Base-by-base conservation (phyloP, 1,284 basidiomycete species). In the Puccinia horiana region DNA sequence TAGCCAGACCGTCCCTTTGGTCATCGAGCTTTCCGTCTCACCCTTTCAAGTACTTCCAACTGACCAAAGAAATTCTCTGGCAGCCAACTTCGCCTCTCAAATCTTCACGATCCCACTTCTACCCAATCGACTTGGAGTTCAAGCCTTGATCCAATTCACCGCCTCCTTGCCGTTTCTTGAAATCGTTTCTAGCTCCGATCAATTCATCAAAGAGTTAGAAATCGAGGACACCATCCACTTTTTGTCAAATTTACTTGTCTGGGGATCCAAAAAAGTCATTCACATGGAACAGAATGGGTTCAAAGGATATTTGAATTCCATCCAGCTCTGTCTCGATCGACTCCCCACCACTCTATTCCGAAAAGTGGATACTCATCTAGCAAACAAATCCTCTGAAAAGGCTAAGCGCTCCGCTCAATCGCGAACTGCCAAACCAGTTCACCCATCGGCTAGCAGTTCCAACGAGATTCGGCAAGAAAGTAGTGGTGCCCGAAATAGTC, bases 61-160 rank as follows among this genome's bases (percentile, higher is more conserved):
- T 40, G 56, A 63, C n/a, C 37, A 65, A 44, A 26, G 37, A 16
- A 42, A 26, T 54, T 18, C 42, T 29, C 52, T 56, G 12, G 49
- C 54, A 23, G 40, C 26, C 20, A 32, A 35, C 35, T 80, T 80
- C 58, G 37, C 58, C 54, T 2, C 52, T 54, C 70, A 81, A 32
- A 81, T 81, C 47, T 81, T 81, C 20, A 73, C 79, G 12, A 81
- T 81, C 56, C 70, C 79, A 52, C 54, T 58, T 6, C 56, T 81
- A 18, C 79, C 79, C 18, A 81, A 74, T 35, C 49, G 79, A 42
- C 37, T 81, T 32, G 77, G 67, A 35, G 49, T 80, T 54, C 44
- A 40, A 72, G n/a, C 52, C 40, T 47, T 81, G 40, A 74, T 74
- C 32, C 49, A 73, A 63, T 74, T 81, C 56, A 44, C 79, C n/a